Base-by-base conservation (phyloP, 75 land plant species). In the Cryptomeria japonica region DNA sequence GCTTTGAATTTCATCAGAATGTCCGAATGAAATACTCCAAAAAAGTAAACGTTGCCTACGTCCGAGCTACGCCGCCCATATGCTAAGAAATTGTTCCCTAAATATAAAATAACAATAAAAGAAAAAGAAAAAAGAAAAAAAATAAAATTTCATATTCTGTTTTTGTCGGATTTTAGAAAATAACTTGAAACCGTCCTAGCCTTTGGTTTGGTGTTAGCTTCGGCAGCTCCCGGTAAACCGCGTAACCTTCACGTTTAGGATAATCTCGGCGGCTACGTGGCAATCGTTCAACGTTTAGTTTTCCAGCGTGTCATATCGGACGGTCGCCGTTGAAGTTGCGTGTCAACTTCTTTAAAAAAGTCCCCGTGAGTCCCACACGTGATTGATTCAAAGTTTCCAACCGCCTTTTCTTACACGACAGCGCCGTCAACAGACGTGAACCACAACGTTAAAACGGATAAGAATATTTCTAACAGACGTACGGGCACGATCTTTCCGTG, bases 351-450 rank as follows among this genome's bases (percentile, higher is more conserved):
- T 22, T 44, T 25, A 9, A 22, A 11, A 73, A 80, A 28, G 5
- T 38, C 7, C 49, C 9, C 83, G 83, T 80, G 83, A 80, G 49
- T 61, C 49, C 49, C 51, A 80, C 83, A 28, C 83, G 83, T 80
- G 51, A 80, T 80, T 42, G 76, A 32, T 32, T 73, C 76, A 32
- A n/a, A 73, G 76, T 73, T 32, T n/a, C 32, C 76, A n/a, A 73
- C 32, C 76, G 76, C 76, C 36, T 13, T n/a, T 73, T 73, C 7
- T 31, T 0, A 10, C 76, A 73, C 76, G 76, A 73, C 76, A 73
- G 13, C 36, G 76, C 76, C 76, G 76, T 32, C 76, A 73, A 73
- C 36, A 10, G 76, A 73, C 76, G 34, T 31, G 13, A 3, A 25
- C 28, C 19, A 22, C 8, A 22, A 73, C 14, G 76, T 10, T 73